A percentile compares a stretch with the other conserved stretches of the same genome.
These are phyloP conservation scores for Tetradesmus lagerheimii DNA, from an alignment of 139 green algal genomes.

Conservation along the genomic window DNA sequence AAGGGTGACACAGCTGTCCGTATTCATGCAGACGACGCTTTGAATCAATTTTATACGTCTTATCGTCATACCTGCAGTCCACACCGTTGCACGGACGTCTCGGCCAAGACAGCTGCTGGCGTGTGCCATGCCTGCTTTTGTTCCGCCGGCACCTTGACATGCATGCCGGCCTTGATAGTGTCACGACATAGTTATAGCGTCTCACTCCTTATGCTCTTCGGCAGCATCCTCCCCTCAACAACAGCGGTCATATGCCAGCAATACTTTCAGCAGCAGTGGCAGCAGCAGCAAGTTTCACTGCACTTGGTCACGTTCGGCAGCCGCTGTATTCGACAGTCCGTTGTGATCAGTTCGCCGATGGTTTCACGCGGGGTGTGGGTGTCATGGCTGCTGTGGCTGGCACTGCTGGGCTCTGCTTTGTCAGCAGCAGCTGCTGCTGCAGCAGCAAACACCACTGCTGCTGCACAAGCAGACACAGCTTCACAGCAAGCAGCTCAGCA, in stretches of 20 bases:
- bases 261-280: background rate
- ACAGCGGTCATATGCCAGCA: background rate
- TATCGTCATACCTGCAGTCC: no score
- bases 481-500: background rate
- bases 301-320: background rate
- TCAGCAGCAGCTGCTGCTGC: background rate
- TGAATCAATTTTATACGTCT: no score
- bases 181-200: no score
- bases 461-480: background rate
- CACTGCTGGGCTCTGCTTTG: background rate
- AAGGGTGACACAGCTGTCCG: background rate
- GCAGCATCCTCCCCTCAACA: no score
- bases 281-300: background rate
- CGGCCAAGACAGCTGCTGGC: background rate
- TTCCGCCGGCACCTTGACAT: background rate
- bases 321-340: background rate
- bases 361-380: no score
- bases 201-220: no score
- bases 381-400: conserved; percentile 1
- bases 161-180: no score
- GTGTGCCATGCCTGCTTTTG: background rate
- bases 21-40: no score
- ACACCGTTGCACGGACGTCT: background rate
- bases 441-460: background rate
- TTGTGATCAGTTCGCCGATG: background rate